Conservation (phyloP, 495 filamentous ascomycete genomes). For the Cenococcum geophilum region DNA sequence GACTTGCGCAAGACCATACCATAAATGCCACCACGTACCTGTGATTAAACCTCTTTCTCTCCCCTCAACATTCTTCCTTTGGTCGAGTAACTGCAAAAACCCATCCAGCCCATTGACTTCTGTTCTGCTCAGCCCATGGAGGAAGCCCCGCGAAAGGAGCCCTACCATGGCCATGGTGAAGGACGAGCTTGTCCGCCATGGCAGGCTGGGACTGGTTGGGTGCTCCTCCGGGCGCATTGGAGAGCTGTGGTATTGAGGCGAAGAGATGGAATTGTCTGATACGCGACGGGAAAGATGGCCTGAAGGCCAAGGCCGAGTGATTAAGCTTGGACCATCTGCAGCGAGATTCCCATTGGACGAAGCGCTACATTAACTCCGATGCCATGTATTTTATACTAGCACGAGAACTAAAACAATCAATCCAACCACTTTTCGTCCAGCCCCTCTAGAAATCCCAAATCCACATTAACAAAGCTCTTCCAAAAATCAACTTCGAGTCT, state of each 20-base stretch:
- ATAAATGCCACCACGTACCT: constrained; percentile 52
- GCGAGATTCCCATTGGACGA: too few species aligned
- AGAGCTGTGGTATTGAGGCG: constrained; percentile 5
- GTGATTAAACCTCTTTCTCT: constrained; percentile 77
- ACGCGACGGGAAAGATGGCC: neutral
- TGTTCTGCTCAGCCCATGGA: constrained; percentile 35
- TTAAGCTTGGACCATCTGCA: too few species aligned
- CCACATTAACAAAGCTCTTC: constrained; percentile 51
- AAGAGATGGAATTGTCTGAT: neutral
- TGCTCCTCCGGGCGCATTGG: constrained; percentile 32
- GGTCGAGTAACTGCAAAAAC: constrained; percentile 73
- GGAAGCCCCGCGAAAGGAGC: constrained; percentile 35
- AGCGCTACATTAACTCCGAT: too few species aligned
- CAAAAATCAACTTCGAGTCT: constrained; percentile 48
- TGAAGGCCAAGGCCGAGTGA: too few species aligned
- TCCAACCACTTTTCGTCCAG: constrained; percentile 43
- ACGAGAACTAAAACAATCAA: constrained; percentile 15
- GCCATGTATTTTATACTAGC: too few species aligned
- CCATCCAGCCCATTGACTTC: constrained; percentile 64
- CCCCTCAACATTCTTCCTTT: constrained; percentile 58
- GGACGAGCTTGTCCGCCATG: constrained; percentile 33
- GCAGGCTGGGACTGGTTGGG: constrained; percentile 28
- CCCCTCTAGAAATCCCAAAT: constrained; percentile 41
- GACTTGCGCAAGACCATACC: neutral
- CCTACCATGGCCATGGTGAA: constrained; percentile 35